Base-by-base conservation (phyloP, 768 basidiomycete species). In the Filobasidium floriforme region DNA sequence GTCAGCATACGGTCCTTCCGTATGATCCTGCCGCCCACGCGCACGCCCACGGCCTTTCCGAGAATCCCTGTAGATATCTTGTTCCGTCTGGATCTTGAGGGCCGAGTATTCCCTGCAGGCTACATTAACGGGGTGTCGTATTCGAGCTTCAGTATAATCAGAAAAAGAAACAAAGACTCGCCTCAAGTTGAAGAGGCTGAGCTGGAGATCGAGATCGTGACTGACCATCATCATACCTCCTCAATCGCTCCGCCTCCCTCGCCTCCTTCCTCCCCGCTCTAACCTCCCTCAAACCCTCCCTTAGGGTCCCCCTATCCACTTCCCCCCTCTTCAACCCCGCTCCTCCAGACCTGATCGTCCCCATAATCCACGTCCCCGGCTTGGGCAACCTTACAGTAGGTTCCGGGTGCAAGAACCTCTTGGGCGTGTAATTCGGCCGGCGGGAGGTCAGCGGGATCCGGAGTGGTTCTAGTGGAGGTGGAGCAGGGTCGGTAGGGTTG, bases 181-280 rank as follows among this genome's bases (percentile, higher is more conserved):
- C n/a, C n/a, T n/a, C n/a, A n/a, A n/a, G n/a, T n/a, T n/a, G n/a
- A n/a, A n/a, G n/a, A n/a, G n/a, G n/a, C n/a, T n/a, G n/a, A n/a
- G n/a, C n/a, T n/a, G n/a, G n/a, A n/a, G n/a, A n/a, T n/a, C n/a
- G n/a, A n/a, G n/a, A n/a, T n/a, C n/a, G n/a, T n/a, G n/a, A 57
- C 54, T 15, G 15, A 57, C 54, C 54, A 57, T 57, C 54, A 32
- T 57, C 54, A 26, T 24, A 32, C 54, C 54, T 57, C 54, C 54
- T 57, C 54, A 26, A 32, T n/a, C 54, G 7, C 29, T 57, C 54
- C 54, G 54, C 54, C 29, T 57, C 54, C 29, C 54, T 57, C 54
- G 54, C 54, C 54, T 28, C 15, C 29, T 57, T 57, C n/a, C 54
- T 57, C 54, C 22, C 14, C 54, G 7, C 7, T n/a, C 29, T 57